Conservation (phyloP, 169 alveolate species). For the Cryptosporidium viatorum region DNA sequence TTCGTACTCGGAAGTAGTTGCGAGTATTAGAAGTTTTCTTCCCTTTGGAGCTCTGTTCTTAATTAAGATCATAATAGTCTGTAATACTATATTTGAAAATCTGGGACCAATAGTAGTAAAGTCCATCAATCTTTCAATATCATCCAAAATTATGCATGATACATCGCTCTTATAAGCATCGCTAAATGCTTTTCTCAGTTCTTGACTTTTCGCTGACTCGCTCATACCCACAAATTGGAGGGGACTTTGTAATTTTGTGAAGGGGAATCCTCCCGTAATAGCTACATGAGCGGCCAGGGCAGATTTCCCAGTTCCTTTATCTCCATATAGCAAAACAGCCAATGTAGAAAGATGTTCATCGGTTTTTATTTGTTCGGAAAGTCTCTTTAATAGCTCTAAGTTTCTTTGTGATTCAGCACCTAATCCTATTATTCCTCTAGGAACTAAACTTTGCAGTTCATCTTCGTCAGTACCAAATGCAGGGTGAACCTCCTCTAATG, state of each 20-base stretch:
- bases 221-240: slow-evolving; percentile 93
- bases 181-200: slow-evolving; percentile 94
- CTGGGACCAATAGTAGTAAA: slow-evolving; percentile 98
- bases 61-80: slow-evolving; percentile 94
- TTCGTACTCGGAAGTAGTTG: slow-evolving; percentile 94
- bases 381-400: slow-evolving; percentile 43
- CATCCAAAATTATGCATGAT: slow-evolving; percentile 93
- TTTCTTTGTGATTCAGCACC: slow-evolving; percentile 25
- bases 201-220: slow-evolving; percentile 86
- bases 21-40: slow-evolving; percentile 93
- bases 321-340: slow-evolving; percentile 94
- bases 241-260: slow-evolving; percentile 95
- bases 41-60: slow-evolving; percentile 95
- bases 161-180: slow-evolving; percentile 97
- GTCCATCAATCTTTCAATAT: slow-evolving; percentile 96
- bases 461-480: slow-evolving; percentile 95
- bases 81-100: slow-evolving; percentile 94
- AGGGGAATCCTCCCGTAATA: slow-evolving; percentile 93
- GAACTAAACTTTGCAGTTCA: slow-evolving; percentile 80
- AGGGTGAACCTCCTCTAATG: slow-evolving; percentile 96
- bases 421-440: slow-evolving; percentile 77
- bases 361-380: slow-evolving; percentile 62
- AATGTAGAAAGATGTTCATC: slow-evolving; percentile 80
- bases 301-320: slow-evolving; percentile 96
- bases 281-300: slow-evolving; percentile 98